phyloP scores from a whole-genome alignment of 2,329 filamentous ascomycete genomes.

The Xylariaceae sp. region DNA sequence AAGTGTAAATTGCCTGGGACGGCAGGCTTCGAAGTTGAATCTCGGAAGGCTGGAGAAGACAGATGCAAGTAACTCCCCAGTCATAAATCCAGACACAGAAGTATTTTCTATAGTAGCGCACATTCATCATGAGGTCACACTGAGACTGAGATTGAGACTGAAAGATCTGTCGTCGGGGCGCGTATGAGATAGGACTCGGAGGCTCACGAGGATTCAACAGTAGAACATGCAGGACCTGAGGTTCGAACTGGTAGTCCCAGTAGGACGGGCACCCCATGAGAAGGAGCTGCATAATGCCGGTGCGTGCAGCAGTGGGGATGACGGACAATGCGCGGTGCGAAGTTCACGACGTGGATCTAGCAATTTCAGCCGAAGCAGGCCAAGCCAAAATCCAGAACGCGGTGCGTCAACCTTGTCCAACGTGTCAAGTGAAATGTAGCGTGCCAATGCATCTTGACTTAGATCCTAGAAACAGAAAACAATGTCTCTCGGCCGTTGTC shows the following conservation, averaged over 20 bases:
- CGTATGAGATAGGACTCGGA: neutral
- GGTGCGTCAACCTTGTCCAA: constrained; percentile 20
- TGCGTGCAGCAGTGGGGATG: constrained; percentile 12
- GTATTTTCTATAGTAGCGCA: neutral
- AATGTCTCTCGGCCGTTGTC: constrained; percentile 8
- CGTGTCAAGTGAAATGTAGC: constrained; percentile 5
- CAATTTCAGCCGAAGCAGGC: constrained; percentile 7
- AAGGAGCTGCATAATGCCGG: constrained; percentile 23
- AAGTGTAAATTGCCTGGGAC: constrained; percentile 20
- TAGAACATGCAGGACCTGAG: constrained; percentile 2
- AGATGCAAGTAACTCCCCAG: neutral
- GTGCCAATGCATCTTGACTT: too few relatives aligned
- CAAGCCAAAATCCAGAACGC: constrained; percentile 3
- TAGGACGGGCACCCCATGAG: constrained; percentile 14
- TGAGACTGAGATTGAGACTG: neutral
- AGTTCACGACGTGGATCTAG: constrained; percentile 2
- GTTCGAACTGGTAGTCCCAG: constrained; percentile 1
- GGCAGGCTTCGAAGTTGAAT: constrained; percentile 14
- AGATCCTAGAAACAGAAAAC: constrained; percentile 5
- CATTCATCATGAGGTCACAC: neutral
- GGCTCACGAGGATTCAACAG: neutral
- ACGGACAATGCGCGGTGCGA: neutral
- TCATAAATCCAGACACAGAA: neutral
- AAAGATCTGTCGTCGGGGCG: neutral
- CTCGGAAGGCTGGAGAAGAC: constrained; percentile 16